Conservation (phyloP, 345 rosid species). For the Murraya paniculata region DNA sequence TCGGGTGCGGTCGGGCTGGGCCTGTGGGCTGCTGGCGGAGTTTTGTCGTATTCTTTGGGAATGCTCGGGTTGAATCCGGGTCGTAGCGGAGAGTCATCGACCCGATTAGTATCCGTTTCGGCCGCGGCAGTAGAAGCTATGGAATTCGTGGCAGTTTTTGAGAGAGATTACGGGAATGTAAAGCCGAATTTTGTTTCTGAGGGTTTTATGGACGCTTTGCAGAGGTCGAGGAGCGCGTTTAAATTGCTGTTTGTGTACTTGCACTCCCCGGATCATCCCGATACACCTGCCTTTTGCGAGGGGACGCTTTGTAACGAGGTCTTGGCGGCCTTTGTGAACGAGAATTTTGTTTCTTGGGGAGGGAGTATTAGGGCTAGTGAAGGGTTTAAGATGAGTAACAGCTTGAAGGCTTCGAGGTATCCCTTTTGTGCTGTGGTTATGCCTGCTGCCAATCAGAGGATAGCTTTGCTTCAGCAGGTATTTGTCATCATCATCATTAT, state of each 20-base stretch:
- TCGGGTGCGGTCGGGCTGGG: conserved; percentile 94
- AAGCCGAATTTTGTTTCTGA: conserved; percentile 73
- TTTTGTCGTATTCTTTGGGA: conserved; percentile 79
- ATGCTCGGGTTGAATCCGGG: conserved; percentile 66
- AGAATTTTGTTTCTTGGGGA: conserved; percentile 95
- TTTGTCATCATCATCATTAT: neutral
- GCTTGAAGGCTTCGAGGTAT: conserved; percentile 92
- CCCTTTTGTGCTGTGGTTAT: conserved; percentile 98
- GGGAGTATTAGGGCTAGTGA: conserved; percentile 92
- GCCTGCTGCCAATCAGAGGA: conserved; percentile 94
- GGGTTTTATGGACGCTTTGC: conserved; percentile 96
- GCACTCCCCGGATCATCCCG: conserved; percentile 98
- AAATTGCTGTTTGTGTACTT: conserved; percentile 86
- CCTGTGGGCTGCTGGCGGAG: conserved; percentile 93
- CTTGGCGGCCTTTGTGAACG: conserved; percentile 66
- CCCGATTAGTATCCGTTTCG: conserved; percentile 55
- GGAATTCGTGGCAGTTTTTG: conserved; percentile 68
- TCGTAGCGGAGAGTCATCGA: conserved; percentile 43
- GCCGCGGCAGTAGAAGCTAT: conserved; percentile 71
- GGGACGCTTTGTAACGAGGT: conserved; percentile 68
- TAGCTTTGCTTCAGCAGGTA: conserved; percentile 95
- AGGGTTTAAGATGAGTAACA: conserved; percentile 98
- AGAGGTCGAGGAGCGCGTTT: conserved; percentile 66
- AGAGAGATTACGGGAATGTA: conserved; percentile 64
- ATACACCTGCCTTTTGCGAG: conserved; percentile 72